Conservation (phyloP, 352 stramenopile species). For the Globisporangium takayamanum region DNA sequence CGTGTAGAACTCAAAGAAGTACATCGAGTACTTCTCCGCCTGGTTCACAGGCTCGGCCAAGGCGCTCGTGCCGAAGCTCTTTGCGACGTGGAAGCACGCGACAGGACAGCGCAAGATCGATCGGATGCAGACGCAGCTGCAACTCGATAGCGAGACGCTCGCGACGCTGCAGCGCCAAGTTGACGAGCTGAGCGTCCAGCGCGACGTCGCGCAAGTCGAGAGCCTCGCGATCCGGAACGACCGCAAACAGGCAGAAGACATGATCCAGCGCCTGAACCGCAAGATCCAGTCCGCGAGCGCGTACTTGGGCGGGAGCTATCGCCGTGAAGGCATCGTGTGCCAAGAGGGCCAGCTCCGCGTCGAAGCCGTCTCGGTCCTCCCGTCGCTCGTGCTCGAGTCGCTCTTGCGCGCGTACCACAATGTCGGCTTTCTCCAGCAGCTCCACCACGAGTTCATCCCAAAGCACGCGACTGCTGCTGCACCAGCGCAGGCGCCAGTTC, state of each 20-base stretch:
- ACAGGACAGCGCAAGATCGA: slow-evolving; percentile 21
- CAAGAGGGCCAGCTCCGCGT: slow-evolving; percentile 60
- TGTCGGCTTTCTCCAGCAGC: slow-evolving; percentile 56
- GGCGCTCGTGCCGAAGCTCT: slow-evolving; percentile 45
- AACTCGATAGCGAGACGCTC: slow-evolving; percentile 26
- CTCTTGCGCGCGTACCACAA: slow-evolving; percentile 54
- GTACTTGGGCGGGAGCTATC: slow-evolving; percentile 40
- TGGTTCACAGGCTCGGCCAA: slow-evolving; percentile 61
- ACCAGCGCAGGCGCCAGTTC: not conserved
- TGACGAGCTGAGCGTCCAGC: slow-evolving; percentile 42
- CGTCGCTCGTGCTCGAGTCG: slow-evolving; percentile 58
- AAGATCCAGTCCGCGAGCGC: slow-evolving; percentile 52
- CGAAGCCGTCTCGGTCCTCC: slow-evolving; percentile 55
- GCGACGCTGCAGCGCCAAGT: slow-evolving; percentile 37
- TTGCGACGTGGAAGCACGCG: slow-evolving; percentile 43
- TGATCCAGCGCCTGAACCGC: slow-evolving; percentile 35
- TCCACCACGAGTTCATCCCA: slow-evolving; percentile 18
- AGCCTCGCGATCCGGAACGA: slow-evolving; percentile 50
- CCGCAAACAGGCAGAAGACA: slow-evolving; percentile 50
- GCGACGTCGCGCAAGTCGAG: slow-evolving; percentile 42
- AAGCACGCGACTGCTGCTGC: not conserved
- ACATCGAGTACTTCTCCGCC: slow-evolving; percentile 60
- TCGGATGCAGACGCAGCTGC: slow-evolving; percentile 31
- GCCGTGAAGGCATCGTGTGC: slow-evolving; percentile 45
- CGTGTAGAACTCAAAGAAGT: slow-evolving; percentile 62